These are phyloP conservation scores for Discostella pseudostelligera DNA, from an alignment of 108 stramenopile genomes.

Conservation along the genomic window DNA sequence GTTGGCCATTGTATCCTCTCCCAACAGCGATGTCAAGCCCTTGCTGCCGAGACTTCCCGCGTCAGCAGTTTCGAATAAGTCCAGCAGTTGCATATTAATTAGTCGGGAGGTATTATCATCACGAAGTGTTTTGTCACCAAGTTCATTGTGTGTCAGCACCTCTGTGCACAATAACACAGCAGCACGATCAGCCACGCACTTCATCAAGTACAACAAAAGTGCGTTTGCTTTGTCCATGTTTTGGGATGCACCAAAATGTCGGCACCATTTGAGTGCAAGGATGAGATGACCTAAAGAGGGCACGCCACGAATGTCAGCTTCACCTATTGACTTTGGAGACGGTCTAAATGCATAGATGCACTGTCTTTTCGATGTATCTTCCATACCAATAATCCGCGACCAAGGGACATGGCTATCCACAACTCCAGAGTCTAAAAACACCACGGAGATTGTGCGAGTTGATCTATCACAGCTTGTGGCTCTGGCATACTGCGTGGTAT, in stretches of 20 bases:
- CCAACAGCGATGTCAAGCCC: conserved; percentile 2
- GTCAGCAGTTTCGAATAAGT: conserved; percentile 48
- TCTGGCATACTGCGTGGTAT: conserved; percentile 44
- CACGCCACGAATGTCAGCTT: conserved; percentile 19
- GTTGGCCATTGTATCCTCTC: conserved; percentile 14
- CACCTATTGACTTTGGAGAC: conserved; percentile 51
- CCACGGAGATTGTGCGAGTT: conserved; percentile 42
- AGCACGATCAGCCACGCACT: conserved; percentile 52
- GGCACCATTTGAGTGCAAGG: conserved; percentile 66
- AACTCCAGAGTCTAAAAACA: conserved; percentile 26
- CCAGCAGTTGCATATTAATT: conserved; percentile 62
- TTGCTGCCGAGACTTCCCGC: background rate
- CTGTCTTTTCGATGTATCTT: conserved; percentile 49
- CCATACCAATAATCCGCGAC: conserved; percentile 53
- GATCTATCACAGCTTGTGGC: conserved; percentile 48
- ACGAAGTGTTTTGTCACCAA: conserved; percentile 7
- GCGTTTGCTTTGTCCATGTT: background rate
- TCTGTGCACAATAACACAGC: conserved; percentile 56
- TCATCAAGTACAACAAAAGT: conserved; percentile 10
- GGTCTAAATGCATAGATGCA: conserved; percentile 38
- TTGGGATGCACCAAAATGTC: conserved; percentile 20
- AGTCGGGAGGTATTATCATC: conserved; percentile 18
- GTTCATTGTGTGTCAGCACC: conserved; percentile 50
- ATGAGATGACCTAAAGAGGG: conserved; percentile 59
- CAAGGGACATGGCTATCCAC: conserved; percentile 31